Base-by-base conservation (phyloP, 345 rosid genomes). In the Hirschfeldia incana region DNA sequence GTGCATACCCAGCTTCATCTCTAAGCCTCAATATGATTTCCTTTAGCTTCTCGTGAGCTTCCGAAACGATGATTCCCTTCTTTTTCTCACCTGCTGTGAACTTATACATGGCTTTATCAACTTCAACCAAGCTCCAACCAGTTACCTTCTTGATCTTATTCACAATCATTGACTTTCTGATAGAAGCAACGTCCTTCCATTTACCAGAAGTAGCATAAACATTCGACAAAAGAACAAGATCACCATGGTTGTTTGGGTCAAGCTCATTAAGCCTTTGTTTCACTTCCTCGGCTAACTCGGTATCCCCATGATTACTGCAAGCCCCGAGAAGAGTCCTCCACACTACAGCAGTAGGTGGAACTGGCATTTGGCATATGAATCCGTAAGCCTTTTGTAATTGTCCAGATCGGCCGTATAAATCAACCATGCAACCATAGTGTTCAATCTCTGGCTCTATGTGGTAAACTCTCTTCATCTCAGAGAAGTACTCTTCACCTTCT, bases 401-500 rank as follows among this genome's bases (percentile, higher is more conserved):
- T 12, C 92, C 92, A 15, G 86, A 84, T 32, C 90, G 76, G 33
- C 90, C 88, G 5, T 88, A 80, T 72, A 90, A 83, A 86, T 90
- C 90, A 70, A 81, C 84, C 85, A 88, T 85, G 73, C 94, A 90
- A 62, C 87, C 81, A 51, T 84, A 87, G 58, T 90, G 94, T 79
- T 90, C 92, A 59, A 83, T 85, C 2, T 70, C 81, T 30, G 90
- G 88, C 46, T 73, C 72, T 17, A 86, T 80, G 21, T 69, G 59
- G 75, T 85, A 86, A 34, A 77, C 83, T 34, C 37, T 70, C 69
- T 49, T 30, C 94, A 88, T 87, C 46, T 70, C 63, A 59, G 68
- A 65, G 76, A 88, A 90, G 74, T 71, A 83, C 12, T 46, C 55
- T 70, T 82, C 83, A 55, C 94, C 92, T 80, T 88, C 92, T 11